Evolutionary conservation across 371 early-diverging fungal species (phyloP).

Genomic region (Mucor lusitanicus): DNA sequence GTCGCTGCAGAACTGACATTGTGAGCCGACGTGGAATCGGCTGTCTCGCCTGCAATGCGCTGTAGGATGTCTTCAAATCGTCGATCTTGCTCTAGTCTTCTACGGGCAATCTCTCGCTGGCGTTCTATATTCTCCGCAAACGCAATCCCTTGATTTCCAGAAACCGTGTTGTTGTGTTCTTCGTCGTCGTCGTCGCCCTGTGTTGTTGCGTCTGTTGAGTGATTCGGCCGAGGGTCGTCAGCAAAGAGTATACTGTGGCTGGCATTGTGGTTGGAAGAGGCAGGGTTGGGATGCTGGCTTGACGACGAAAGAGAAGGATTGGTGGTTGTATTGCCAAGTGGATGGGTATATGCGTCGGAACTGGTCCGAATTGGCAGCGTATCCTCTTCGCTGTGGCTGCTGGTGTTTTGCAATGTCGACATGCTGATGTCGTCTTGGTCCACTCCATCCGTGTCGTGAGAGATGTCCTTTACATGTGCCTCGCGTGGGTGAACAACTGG

Average conservation of each 20-base stretch:
- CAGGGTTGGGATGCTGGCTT: not conserved
- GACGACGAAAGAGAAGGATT: not conserved
- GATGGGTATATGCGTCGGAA: not conserved
- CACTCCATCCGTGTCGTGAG: not conserved
- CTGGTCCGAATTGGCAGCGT: not conserved
- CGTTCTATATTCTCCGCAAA: slow-evolving; percentile 46
- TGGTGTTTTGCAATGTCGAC: not conserved
- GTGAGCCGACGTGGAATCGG: not conserved
- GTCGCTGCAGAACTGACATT: not conserved
- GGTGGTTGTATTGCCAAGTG: not conserved
- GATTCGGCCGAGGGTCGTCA: not conserved
- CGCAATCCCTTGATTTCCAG: slow-evolving; percentile 35
- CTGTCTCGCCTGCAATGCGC: slow-evolving; percentile 10
- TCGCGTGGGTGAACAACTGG: not conserved
- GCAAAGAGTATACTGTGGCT: not conserved
- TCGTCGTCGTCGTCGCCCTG: not conserved
- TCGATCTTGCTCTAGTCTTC: slow-evolving; percentile 35
- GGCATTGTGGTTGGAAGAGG: not conserved
- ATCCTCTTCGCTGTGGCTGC: not conserved
- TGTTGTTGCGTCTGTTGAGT: not conserved
- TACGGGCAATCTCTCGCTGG: slow-evolving; percentile 43
- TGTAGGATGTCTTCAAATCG: slow-evolving; percentile 34
- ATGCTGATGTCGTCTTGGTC: not conserved
- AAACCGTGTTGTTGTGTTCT: not conserved
- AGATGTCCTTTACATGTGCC: not conserved